These are phyloP conservation scores for Mimosa pudica DNA, from an alignment of 306 rosid genomes.

Conservation along the genomic window DNA sequence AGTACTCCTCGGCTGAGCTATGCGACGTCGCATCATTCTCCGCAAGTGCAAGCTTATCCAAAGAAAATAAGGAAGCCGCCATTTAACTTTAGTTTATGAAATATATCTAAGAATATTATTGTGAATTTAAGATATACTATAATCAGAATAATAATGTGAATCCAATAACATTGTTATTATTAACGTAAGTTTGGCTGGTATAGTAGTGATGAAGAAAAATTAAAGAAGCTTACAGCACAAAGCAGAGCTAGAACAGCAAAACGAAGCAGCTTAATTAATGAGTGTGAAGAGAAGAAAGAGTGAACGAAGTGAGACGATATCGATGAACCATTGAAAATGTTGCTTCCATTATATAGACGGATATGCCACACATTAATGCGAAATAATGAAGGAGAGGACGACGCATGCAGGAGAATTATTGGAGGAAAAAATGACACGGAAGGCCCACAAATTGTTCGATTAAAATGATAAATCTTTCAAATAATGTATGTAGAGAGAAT, in stretches of 20 bases:
- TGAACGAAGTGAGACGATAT: neutral
- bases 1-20: conserved; percentile 3
- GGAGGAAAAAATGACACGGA: too few species aligned
- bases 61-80: neutral
- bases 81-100: neutral
- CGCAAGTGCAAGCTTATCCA: neutral
- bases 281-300: too few species aligned
- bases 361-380: neutral
- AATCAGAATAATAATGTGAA: too few species aligned
- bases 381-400: too few species aligned
- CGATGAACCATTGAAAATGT: neutral
- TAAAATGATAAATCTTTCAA: neutral
- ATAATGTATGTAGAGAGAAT: too few species aligned
- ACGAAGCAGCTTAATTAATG: neutral
- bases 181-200: neutral
- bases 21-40: conserved; percentile 8
- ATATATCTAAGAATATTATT: neutral
- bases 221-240: neutral
- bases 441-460: neutral
- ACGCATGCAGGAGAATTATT: too few species aligned
- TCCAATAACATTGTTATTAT: too few species aligned
- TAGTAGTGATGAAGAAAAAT: neutral
- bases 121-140: neutral
- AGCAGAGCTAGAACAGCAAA: neutral
- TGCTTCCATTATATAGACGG: neutral